Evolutionary conservation across 148 eudicot species (phyloP).

Genomic region (Rhododendron ferrugineum): DNA sequence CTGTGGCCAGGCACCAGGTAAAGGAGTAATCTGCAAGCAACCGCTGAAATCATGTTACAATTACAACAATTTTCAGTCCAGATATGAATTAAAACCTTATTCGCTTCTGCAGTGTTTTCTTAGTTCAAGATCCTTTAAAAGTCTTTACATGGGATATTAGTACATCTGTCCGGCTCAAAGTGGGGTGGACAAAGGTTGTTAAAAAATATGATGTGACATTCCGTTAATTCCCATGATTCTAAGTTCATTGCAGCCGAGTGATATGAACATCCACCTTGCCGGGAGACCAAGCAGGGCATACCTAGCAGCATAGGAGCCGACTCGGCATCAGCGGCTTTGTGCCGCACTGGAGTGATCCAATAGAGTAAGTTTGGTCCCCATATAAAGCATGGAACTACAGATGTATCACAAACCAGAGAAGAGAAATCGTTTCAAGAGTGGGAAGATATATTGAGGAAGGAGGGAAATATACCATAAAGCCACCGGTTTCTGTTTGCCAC

Average conservation of each 20-base stretch:
- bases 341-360: neutral
- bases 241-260: conserved; percentile 6
- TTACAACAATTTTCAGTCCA: neutral
- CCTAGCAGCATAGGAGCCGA: neutral
- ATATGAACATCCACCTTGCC: neutral
- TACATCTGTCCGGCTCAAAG: neutral
- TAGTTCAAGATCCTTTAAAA: neutral
- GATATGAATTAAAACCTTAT: neutral
- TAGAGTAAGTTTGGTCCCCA: neutral
- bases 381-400: neutral
- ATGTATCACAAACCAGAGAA: neutral
- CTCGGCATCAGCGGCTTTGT: neutral
- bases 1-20: conserved; percentile 98
- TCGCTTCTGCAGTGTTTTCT: neutral
- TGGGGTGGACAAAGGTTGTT: neutral
- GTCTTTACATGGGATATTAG: neutral
- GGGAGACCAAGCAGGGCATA: neutral
- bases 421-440: neutral
- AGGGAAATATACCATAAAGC: conserved; percentile 66
- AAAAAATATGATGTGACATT: neutral
- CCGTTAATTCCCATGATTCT: neutral
- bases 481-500: conserved; percentile 99
- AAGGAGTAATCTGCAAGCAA: conserved; percentile 75
- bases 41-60: conserved; percentile 1
- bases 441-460: neutral